These are phyloP conservation scores for Miscanthus lutarioriparius DNA, from an alignment of 176 grass and related monocot genomes.

Conservation along the genomic window DNA sequence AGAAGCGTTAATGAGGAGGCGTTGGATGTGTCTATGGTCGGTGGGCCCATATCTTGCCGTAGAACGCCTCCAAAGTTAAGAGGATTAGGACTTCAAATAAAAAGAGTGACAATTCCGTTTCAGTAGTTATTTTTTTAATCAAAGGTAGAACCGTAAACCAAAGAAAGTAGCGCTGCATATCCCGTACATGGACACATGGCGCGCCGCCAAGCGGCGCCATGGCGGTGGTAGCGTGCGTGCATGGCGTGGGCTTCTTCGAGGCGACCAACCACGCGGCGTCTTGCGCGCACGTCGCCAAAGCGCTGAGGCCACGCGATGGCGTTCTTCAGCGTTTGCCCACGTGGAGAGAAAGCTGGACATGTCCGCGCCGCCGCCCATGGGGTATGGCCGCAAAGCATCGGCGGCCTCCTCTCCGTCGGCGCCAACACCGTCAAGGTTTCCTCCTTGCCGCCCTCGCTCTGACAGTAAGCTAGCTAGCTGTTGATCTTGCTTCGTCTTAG, in stretches of 20 bases:
- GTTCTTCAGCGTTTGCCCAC: constrained; percentile 54
- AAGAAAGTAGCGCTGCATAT: neutral
- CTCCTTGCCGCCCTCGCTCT: constrained; percentile 28
- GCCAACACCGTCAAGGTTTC: neutral
- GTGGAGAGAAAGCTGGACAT: neutral
- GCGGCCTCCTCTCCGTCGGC: constrained; percentile 54
- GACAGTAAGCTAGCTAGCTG: neutral
- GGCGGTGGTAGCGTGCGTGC: constrained; percentile 56
- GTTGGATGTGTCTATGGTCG: no score
- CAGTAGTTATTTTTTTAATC: no score
- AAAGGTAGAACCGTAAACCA: no score
- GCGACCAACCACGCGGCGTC: constrained; percentile 73
- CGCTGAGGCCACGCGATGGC: constrained; percentile 57
- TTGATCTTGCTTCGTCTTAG: no score
- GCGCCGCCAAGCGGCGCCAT: constrained; percentile 24
- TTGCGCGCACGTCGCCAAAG: constrained; percentile 42
- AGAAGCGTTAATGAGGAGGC: no score
- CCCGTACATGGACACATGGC: constrained; percentile 46
- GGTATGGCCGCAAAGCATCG: constrained; percentile 82
- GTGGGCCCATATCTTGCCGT: no score
- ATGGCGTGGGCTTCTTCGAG: constrained; percentile 75
- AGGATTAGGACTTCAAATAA: no score
- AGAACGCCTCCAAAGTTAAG: no score
- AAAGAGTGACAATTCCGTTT: no score
- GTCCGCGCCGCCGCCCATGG: constrained; percentile 42